Evolutionary conservation across 129 eudicot genomes (phyloP).

Genomic region (Pittosporum tobira): DNA sequence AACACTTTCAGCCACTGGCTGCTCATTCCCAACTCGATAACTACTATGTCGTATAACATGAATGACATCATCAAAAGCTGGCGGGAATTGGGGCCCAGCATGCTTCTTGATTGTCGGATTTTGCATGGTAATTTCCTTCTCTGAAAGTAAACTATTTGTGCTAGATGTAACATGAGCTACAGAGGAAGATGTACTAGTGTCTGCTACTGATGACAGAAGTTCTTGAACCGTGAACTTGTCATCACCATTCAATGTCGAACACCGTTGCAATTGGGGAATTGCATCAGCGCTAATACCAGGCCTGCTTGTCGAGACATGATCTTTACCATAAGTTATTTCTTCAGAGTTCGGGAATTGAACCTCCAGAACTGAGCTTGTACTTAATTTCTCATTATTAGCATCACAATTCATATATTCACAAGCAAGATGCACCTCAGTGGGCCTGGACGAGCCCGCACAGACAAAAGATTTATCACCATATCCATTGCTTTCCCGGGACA

Average conservation of each 20-base stretch:
- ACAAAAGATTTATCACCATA: conserved; percentile 12
- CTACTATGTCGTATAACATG: conserved; percentile 66
- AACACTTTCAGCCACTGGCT: conserved; percentile 29
- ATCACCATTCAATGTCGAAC: conserved; percentile 33
- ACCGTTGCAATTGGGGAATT: conserved; percentile 17
- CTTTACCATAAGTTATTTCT: conserved; percentile 9
- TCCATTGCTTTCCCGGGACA: conserved; percentile 17
- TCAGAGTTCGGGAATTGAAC: conserved; percentile 6
- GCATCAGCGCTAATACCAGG: conserved; percentile 21
- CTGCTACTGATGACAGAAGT: conserved; percentile 28
- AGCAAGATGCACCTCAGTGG: conserved; percentile 19
- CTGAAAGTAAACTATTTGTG: conserved; percentile 27
- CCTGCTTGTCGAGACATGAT: conserved; percentile 12
- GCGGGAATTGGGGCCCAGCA: conserved; percentile 28
- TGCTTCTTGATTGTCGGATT: conserved; percentile 41
- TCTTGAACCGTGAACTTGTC: conserved; percentile 63
- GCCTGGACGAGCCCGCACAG: conserved; percentile 17
- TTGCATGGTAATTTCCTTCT: conserved; percentile 27
- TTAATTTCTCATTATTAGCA: conserved; percentile 20
- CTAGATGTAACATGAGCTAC: conserved; percentile 28
- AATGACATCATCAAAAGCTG: conserved; percentile 52
- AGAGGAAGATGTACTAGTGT: conserved; percentile 22
- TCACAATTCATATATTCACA: conserved; percentile 16
- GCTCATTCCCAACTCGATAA: conserved; percentile 51
- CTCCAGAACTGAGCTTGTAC: conserved; percentile 18